Percentiles rank a stretch among this genome's conserved stretches.
Evolutionary conservation across 2,329 filamentous ascomycete species (phyloP).

Genomic region (Eutypa lata): DNA sequence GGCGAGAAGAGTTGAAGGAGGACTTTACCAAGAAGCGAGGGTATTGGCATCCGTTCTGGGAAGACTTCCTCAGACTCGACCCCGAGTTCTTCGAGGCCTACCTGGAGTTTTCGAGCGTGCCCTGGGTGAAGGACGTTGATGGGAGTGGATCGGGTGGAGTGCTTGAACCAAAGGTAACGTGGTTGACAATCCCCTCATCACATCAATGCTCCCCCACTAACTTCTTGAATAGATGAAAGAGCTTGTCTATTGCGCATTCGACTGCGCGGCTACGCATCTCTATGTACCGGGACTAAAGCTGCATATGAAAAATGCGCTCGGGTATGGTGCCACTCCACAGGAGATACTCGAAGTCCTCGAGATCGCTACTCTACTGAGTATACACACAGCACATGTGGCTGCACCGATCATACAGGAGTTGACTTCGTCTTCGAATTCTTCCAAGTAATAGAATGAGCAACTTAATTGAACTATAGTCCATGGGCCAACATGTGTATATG

Average conservation of each 20-base stretch:
- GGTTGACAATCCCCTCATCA: not conserved
- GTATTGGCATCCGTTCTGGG: constrained; percentile 45
- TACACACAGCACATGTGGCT: constrained; percentile 28
- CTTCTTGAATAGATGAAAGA: constrained; percentile 34
- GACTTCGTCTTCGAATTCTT: not conserved
- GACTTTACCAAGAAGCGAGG: constrained; percentile 43
- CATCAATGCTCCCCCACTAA: not conserved
- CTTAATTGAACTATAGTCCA: no score
- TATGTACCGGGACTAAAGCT: constrained; percentile 44
- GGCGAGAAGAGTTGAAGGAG: constrained; percentile 33
- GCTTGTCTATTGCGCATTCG: constrained; percentile 46
- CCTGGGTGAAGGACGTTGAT: constrained; percentile 32
- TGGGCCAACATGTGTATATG: no score
- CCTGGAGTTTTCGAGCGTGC: constrained; percentile 41
- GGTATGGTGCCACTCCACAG: constrained; percentile 41
- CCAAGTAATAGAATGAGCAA: not conserved
- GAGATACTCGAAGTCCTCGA: constrained; percentile 48
- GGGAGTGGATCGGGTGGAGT: constrained; percentile 20
- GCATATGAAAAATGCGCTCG: constrained; percentile 45
- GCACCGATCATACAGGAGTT: constrained; percentile 25
- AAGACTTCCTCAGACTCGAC: constrained; percentile 39
- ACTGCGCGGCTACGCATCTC: constrained; percentile 44
- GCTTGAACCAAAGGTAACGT: constrained; percentile 39
- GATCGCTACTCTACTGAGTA: constrained; percentile 32
- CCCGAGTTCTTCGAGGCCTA: constrained; percentile 47